phyloP scores from a whole-genome alignment of 345 rosid genomes.

The Erysimum cheiranthoides region DNA sequence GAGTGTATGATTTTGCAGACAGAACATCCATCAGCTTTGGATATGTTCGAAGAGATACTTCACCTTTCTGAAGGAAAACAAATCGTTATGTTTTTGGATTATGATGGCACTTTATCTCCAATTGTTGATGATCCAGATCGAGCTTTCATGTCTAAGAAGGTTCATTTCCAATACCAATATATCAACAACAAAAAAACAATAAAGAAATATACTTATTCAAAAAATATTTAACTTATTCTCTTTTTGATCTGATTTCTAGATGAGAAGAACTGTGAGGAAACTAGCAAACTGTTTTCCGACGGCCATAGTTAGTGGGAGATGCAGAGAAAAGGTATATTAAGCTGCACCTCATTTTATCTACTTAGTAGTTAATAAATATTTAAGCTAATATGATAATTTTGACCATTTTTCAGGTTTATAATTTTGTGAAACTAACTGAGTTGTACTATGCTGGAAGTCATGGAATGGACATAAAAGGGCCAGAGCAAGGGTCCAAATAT shows the following conservation, averaged over 20 bases:
- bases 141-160: slow-evolving; percentile 88
- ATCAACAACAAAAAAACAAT: neutral
- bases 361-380: neutral
- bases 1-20: slow-evolving; percentile 58
- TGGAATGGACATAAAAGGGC: slow-evolving; percentile 98
- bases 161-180: slow-evolving; percentile 31
- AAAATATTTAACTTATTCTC: neutral
- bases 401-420: slow-evolving; percentile 46
- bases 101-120: slow-evolving; percentile 95
- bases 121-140: slow-evolving; percentile 93
- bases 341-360: too few relatives aligned
- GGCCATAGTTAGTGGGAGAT: slow-evolving; percentile 93
- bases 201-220: neutral
- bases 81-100: slow-evolving; percentile 90
- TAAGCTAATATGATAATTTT: neutral
- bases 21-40: slow-evolving; percentile 86
- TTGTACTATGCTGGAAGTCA: slow-evolving; percentile 98
- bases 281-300: slow-evolving; percentile 80
- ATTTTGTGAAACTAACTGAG: slow-evolving; percentile 75
- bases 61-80: slow-evolving; percentile 72
- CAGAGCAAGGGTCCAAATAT: slow-evolving; percentile 55
- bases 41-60: slow-evolving; percentile 74
- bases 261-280: slow-evolving; percentile 83
- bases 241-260: slow-evolving; percentile 49
- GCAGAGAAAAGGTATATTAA: slow-evolving; percentile 83